Conservation (phyloP, 495 filamentous ascomycete genomes). For the Astrocystis sublimbata region DNA sequence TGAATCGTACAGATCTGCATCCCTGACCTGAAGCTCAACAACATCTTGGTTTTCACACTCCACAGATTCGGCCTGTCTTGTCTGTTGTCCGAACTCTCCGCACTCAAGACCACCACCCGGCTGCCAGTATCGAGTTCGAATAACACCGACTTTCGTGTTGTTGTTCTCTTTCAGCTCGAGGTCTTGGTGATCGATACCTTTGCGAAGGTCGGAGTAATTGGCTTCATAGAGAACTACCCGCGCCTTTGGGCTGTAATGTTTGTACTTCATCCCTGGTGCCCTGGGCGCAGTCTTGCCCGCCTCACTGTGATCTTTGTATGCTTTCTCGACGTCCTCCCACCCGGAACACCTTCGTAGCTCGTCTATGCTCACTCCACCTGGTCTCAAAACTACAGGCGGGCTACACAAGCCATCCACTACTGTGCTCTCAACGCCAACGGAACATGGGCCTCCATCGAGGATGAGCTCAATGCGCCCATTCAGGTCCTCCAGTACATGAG, state of each 20-base stretch:
- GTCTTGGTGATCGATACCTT: slow-evolving; percentile 23
- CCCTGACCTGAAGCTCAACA: slow-evolving; percentile 34
- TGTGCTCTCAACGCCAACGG: slow-evolving; percentile 92
- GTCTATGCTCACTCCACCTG: slow-evolving; percentile 89
- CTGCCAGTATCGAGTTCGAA: slow-evolving; percentile 48
- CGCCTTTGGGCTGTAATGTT: slow-evolving; percentile 93
- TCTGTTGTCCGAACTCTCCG: slow-evolving; percentile 23
- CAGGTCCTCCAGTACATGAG: slow-evolving; percentile 86
- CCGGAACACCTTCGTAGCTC: slow-evolving; percentile 70
- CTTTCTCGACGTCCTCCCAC: slow-evolving; percentile 75
- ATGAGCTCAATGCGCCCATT: slow-evolving; percentile 82
- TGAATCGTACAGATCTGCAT: slow-evolving; percentile 33
- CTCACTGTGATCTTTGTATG: slow-evolving; percentile 69
- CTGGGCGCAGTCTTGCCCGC: slow-evolving; percentile 60
- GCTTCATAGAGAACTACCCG: slow-evolving; percentile 80
- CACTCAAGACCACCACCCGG: slow-evolving; percentile 33
- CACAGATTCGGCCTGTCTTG: slow-evolving; percentile 9
- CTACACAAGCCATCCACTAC: slow-evolving; percentile 86
- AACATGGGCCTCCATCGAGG: slow-evolving; percentile 82
- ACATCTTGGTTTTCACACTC: slow-evolving; percentile 19
- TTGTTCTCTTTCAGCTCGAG: slow-evolving; percentile 2
- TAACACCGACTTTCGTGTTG: slow-evolving; percentile 36
- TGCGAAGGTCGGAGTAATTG: slow-evolving; percentile 17
- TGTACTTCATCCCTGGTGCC: slow-evolving; percentile 98
- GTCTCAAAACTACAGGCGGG: slow-evolving; percentile 80